Percentiles rank a stretch among this genome's conserved stretches.
Evolutionary conservation across 148 eudicot species (phyloP).

Genomic region (Linanthus parryae): DNA sequence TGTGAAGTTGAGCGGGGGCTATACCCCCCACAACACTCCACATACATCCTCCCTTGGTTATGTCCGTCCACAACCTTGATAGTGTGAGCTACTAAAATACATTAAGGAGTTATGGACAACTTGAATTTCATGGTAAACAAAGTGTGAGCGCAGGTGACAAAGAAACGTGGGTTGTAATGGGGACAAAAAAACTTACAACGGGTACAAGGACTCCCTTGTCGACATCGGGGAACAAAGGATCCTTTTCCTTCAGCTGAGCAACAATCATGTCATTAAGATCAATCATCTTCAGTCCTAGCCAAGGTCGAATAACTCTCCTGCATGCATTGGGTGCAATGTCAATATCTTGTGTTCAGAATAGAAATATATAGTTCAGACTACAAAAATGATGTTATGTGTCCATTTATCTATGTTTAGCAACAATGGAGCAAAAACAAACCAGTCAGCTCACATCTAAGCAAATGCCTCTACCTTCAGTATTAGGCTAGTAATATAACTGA

Average conservation of each 20-base stretch:
- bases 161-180: not conserved
- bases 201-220: constrained; percentile 54
- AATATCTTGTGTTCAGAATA: not conserved
- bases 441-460: too few species aligned
- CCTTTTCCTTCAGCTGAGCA: constrained; percentile 54
- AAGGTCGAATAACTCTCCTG: constrained; percentile 75
- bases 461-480: too few species aligned
- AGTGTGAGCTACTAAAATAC: too few species aligned
- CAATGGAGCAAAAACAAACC: too few species aligned
- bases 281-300: constrained; percentile 70
- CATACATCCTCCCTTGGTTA: too few species aligned
- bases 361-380: not conserved
- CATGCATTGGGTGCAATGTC: constrained; percentile 11
- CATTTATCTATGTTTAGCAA: not conserved
- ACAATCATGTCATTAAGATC: constrained; percentile 63
- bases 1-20: too few species aligned
- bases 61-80: too few species aligned
- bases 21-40: too few species aligned
- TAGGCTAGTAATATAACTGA: too few species aligned
- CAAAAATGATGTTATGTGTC: not conserved
- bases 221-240: constrained; percentile 44
- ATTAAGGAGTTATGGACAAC: too few species aligned
- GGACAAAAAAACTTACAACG: constrained; percentile 30
- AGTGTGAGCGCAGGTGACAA: too few species aligned
- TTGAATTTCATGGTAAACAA: too few species aligned